Percentiles rank a stretch among this genome's conserved stretches.
These are phyloP conservation scores for Chytridiales sp. DNA, from an alignment of 371 early-diverging fungal genomes.

Conservation along the genomic window DNA sequence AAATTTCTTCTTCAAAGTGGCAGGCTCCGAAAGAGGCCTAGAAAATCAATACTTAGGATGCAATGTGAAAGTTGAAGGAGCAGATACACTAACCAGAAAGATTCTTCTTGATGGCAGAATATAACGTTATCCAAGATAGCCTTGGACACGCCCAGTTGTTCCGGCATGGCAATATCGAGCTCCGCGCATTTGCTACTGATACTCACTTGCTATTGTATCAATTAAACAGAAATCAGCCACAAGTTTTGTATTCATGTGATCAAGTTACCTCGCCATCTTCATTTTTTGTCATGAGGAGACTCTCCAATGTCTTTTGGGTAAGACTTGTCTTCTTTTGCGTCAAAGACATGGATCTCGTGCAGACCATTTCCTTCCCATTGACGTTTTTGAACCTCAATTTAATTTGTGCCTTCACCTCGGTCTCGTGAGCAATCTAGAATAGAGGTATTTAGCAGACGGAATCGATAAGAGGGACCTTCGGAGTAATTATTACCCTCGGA, in stretches of 20 bases:
- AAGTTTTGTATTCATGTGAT: background rate
- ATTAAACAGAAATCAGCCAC: conserved; percentile 10
- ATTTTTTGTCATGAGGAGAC: conserved; percentile 63
- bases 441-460: background rate
- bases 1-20: conserved; percentile 94
- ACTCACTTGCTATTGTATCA: conserved; percentile 1
- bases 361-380: conserved; percentile 71
- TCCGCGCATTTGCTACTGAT: conserved; percentile 84
- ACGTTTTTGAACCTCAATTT: conserved; percentile 84
- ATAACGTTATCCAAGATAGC: conserved; percentile 98
- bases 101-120: conserved; percentile 99
- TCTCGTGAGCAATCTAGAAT: conserved; percentile 70
- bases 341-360: conserved; percentile 77
- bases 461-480: background rate
- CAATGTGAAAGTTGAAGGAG: background rate
- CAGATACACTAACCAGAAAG: conserved; percentile 72
- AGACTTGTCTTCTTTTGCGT: conserved; percentile 66
- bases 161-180: conserved; percentile 82
- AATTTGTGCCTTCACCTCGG: conserved; percentile 94
- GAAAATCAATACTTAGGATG: background rate
- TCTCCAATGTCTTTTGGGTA: conserved; percentile 87
- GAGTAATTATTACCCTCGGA: conserved; percentile 91
- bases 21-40: conserved; percentile 92
- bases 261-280: conserved; percentile 58
- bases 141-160: conserved; percentile 84